These are phyloP conservation scores for Aphanoascus verrucosus DNA, from an alignment of 2,329 filamentous ascomycete genomes.

Conservation along the genomic window DNA sequence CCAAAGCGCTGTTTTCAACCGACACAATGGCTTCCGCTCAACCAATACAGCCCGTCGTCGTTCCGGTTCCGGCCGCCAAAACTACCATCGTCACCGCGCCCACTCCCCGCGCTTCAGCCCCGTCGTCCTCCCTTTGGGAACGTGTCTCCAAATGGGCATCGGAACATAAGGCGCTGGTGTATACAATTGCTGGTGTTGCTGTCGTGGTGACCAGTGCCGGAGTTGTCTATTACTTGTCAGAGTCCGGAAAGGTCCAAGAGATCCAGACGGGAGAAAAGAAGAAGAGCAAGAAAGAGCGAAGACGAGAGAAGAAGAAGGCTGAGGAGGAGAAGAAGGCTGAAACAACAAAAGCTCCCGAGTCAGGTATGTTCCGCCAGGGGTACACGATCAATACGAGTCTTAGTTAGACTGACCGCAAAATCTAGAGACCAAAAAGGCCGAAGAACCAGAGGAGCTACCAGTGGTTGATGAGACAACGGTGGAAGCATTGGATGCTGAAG, in stretches of 20 bases:
- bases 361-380: slow-evolving; percentile 24
- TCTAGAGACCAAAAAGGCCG: slow-evolving; percentile 42
- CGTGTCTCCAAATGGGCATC: slow-evolving; percentile 83
- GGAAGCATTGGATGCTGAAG: slow-evolving; percentile 38
- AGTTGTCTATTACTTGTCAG: slow-evolving; percentile 73
- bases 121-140: slow-evolving; percentile 54
- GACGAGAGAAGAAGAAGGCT: slow-evolving; percentile 69
- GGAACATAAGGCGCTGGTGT: slow-evolving; percentile 90
- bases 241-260: slow-evolving; percentile 38
- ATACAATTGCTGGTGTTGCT: slow-evolving; percentile 90
- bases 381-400: not conserved
- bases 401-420: slow-evolving; percentile 12
- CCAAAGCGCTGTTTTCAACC: not conserved
- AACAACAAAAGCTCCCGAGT: slow-evolving; percentile 31
- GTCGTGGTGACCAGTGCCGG: slow-evolving; percentile 85
- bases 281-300: slow-evolving; percentile 82
- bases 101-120: slow-evolving; percentile 8
- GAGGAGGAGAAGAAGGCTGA: slow-evolving; percentile 42
- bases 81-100: slow-evolving; percentile 10
- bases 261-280: slow-evolving; percentile 42
- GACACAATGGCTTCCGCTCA: slow-evolving; percentile 2
- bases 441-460: slow-evolving; percentile 57
- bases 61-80: slow-evolving; percentile 1
- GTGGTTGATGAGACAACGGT: slow-evolving; percentile 47
- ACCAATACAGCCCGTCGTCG: not conserved